A percentile compares a stretch with the other conserved stretches of the same genome.
These are phyloP conservation scores for Postia placenta DNA, from an alignment of 768 basidiomycete genomes.

Conservation along the genomic window DNA sequence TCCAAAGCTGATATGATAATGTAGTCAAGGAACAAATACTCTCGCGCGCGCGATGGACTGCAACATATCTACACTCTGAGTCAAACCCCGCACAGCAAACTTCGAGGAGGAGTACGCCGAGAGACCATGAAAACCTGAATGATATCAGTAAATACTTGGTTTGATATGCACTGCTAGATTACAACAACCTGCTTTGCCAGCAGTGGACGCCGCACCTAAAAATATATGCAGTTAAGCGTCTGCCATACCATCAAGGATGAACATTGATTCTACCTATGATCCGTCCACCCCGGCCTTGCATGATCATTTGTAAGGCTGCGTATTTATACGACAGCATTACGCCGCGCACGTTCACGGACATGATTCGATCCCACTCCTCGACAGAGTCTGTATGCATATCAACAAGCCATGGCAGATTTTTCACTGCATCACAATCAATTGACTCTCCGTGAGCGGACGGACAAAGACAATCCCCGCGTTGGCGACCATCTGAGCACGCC, in stretches of 20 bases:
- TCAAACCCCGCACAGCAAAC: slow-evolving; percentile 22
- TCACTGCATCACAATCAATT: background rate
- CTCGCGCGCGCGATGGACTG: background rate
- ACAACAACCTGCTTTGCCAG: too few relatives aligned
- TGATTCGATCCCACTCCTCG: slow-evolving; percentile 22
- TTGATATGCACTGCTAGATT: too few relatives aligned
- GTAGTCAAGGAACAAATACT: too few relatives aligned
- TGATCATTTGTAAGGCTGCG: slow-evolving; percentile 33
- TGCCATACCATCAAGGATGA: background rate
- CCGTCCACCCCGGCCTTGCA: slow-evolving; percentile 32
- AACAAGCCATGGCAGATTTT: background rate
- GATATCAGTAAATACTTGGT: too few relatives aligned
- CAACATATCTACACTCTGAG: slow-evolving; percentile 14
- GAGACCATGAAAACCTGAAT: background rate
- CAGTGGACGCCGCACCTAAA: slow-evolving; percentile 11
- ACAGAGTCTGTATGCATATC: slow-evolving; percentile 6
- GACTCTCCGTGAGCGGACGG: slow-evolving; percentile 11
- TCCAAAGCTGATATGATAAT: slow-evolving; percentile 16
- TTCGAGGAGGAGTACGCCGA: slow-evolving; percentile 18
- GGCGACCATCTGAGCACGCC: slow-evolving; percentile 25
- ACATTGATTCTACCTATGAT: slow-evolving; percentile 26
- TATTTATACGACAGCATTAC: slow-evolving; percentile 35
- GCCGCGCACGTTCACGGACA: slow-evolving; percentile 28
- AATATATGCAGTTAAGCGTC: background rate
- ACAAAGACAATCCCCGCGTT: slow-evolving; percentile 21